Evolutionary conservation across 805 yeast species (phyloP).

Genomic region (Kregervanrija fluxuum): DNA sequence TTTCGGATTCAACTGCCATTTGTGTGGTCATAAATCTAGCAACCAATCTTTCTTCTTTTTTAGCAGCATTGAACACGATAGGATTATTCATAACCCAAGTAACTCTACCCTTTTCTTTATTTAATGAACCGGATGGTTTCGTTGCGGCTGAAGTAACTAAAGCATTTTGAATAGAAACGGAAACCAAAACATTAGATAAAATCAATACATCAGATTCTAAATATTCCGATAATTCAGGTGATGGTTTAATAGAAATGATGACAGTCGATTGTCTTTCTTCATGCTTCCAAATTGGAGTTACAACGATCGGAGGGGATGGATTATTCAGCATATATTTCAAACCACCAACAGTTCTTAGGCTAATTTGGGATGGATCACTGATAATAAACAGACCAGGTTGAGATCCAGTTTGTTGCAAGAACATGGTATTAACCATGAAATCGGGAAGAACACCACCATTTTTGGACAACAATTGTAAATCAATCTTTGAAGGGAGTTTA

Average conservation of each 20-base stretch:
- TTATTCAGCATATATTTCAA: constrained; percentile 60
- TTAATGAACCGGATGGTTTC: constrained; percentile 88
- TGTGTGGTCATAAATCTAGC: constrained; percentile 82
- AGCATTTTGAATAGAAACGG: constrained; percentile 58
- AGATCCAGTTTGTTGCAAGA: constrained; percentile 37
- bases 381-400: constrained; percentile 29
- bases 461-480: constrained; percentile 32
- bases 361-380: constrained; percentile 41
- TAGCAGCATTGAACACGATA: constrained; percentile 27
- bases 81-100: constrained; percentile 66
- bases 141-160: constrained; percentile 70
- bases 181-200: constrained; percentile 53
- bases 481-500: constrained; percentile 35
- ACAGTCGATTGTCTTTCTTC: constrained; percentile 82
- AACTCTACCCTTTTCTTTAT: constrained; percentile 75
- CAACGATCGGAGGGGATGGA: constrained; percentile 54
- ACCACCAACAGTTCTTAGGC: constrained; percentile 69
- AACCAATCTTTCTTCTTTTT: constrained; percentile 58
- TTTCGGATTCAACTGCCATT: constrained; percentile 59
- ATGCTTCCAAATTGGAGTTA: constrained; percentile 85
- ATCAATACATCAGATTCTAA: constrained; percentile 29
- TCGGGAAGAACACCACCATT: constrained; percentile 34
- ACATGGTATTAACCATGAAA: constrained; percentile 45
- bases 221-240: constrained; percentile 34
- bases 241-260: constrained; percentile 60